Evolutionary conservation across 2,329 filamentous ascomycete genomes (phyloP), one percentile per base, ranked within the genome.

Genomic region (Nigrograna mackinnonii): DNA sequence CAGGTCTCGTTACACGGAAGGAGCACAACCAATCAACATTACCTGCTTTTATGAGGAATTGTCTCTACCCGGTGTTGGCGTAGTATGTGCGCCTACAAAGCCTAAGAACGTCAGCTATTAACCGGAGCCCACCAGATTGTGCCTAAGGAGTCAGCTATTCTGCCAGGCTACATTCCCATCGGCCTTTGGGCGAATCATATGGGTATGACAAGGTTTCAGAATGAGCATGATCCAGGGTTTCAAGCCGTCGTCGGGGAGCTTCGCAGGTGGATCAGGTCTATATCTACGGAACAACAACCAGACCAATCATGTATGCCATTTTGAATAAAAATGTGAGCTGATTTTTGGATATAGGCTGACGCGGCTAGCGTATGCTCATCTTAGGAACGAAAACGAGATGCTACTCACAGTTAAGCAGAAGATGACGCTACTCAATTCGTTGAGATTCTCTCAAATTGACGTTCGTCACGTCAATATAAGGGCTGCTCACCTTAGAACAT

Each of bases 401-500:
- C n/a, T n/a, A n/a, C n/a, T n/a, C n/a, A n/a, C n/a, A n/a, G n/a
- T n/a, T n/a, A n/a, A n/a, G n/a, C n/a, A n/a, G n/a, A n/a, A n/a
- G n/a, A n/a, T n/a, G n/a, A n/a, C n/a, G n/a, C 37, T 70, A 19
- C 39, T 74, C 3, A 42, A 68, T 0, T 68, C 64, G 0, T 50
- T 76, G 0, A 40, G 45, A 14, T 76, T 74, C 13, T 52, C 65
- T 0, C 58, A 72, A 22, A 68, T 75, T 0, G 61, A 73, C 42
- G 51, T 62, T 24, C 69, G 70, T 0, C 61, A 68, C 9, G 49
- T 47, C 2, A 67, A 36, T 0, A 70, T 77, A 31, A 67, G 62
- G 28, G 46, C 54, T 0, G 71, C 72, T 0, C 56, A 74, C 42
- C 43, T 46, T 0, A 60, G 56, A 16, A 73, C 73, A 1, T 76